Conservation (phyloP, 2,329 filamentous ascomycete genomes). For the Raffaelea deltoideospora region DNA sequence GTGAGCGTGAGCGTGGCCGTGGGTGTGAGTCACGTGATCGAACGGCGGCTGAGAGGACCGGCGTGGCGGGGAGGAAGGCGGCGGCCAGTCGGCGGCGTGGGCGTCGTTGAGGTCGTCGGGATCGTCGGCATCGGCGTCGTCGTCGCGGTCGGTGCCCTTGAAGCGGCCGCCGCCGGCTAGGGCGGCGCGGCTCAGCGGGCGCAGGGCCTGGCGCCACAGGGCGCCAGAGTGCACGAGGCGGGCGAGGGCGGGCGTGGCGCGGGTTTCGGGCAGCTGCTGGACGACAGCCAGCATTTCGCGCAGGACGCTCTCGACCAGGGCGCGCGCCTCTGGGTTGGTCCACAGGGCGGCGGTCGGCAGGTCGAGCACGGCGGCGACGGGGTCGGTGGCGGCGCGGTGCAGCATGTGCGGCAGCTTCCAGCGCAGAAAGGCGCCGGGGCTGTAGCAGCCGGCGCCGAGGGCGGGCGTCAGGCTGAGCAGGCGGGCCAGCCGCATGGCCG, state of each 20-base stretch:
- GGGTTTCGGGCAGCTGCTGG: constrained; percentile 57
- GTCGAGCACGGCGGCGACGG: constrained; percentile 66
- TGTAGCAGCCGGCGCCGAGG: constrained; percentile 44
- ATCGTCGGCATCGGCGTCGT: not conserved
- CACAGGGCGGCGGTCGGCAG: constrained; percentile 57
- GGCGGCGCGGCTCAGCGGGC: constrained; percentile 22
- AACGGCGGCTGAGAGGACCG: not conserved
- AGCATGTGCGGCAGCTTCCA: constrained; percentile 68
- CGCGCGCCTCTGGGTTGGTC: constrained; percentile 48
- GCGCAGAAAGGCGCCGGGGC: constrained; percentile 47
- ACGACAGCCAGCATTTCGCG: constrained; percentile 62
- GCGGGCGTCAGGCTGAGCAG: constrained; percentile 46
- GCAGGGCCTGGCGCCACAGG: constrained; percentile 45
- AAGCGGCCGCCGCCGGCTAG: not conserved
- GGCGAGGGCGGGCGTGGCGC: constrained; percentile 40
- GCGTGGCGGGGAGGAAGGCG: not conserved
- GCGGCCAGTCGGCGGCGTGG: too few relatives aligned
- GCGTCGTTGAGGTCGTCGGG: too few relatives aligned
- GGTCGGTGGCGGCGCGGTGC: constrained; percentile 62
- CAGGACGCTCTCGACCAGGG: constrained; percentile 55
- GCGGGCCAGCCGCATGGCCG: constrained; percentile 38
- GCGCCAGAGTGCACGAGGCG: constrained; percentile 41
- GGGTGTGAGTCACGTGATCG: too few relatives aligned
- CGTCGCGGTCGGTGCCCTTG: not conserved
- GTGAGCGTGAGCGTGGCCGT: too few relatives aligned